A percentile compares a stretch with the other conserved stretches of the same genome.
These are phyloP conservation scores for Durusdinium trenchii DNA, from an alignment of 73 alveolate genomes.

Conservation along the genomic window DNA sequence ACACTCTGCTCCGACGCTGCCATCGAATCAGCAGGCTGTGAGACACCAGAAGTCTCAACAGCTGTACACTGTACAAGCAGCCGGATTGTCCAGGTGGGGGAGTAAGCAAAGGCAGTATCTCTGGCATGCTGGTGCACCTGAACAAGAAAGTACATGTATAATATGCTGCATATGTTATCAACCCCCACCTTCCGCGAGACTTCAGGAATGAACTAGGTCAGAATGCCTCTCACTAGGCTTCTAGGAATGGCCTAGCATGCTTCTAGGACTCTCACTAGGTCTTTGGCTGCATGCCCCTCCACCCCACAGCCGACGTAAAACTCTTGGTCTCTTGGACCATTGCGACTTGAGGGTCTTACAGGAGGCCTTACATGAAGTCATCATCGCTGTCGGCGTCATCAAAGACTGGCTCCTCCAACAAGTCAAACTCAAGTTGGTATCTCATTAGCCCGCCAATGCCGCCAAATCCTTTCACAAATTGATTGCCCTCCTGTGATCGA, in stretches of 20 bases:
- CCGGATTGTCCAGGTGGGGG: background rate
- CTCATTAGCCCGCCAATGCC: conserved; percentile 99
- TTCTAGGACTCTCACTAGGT: background rate
- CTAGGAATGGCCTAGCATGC: background rate
- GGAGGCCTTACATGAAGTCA: conserved; percentile 43
- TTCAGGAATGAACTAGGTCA: background rate
- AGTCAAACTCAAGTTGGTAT: conserved; percentile 96
- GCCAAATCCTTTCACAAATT: conserved; percentile 99
- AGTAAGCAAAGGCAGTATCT: background rate
- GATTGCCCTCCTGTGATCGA: conserved; percentile 99
- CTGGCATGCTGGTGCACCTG: background rate
- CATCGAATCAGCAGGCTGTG: too few relatives aligned
- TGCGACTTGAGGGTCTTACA: background rate
- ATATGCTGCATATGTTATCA: background rate
- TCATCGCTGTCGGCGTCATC: conserved; percentile 19
- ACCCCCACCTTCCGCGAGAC: background rate
- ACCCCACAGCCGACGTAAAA: too few relatives aligned
- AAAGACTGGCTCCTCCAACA: conserved; percentile 29
- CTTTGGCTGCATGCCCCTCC: background rate
- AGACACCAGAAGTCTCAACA: conserved; percentile 4
- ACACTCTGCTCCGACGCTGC: too few relatives aligned
- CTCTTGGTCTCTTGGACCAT: too few relatives aligned
- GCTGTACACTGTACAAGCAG: conserved; percentile 48
- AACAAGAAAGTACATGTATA: background rate
- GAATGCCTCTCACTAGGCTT: background rate